Evolutionary conservation across 176 grass and related monocot genomes (phyloP), one percentile per base, ranked within the genome.

Genomic region (Stipa capillata): DNA sequence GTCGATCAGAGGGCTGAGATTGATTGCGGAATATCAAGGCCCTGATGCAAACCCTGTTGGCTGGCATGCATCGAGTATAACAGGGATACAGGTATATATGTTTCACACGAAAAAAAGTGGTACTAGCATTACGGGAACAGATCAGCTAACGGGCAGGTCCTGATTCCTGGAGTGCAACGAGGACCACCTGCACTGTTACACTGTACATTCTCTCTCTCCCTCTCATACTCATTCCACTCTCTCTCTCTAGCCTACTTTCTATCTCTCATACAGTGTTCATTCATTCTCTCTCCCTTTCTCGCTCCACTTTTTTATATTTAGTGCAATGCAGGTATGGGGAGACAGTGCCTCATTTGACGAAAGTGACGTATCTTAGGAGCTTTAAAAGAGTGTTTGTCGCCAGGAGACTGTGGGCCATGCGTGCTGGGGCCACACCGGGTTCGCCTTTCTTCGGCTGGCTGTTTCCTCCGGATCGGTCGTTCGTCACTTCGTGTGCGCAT

Each of bases 331-430:
- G 2, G 51, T 2, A 34, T 48, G 14, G n/a, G 73, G 39, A 79
- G 69, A 74, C 86, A 68, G 13, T 9, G 60, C 59, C 69, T 41
- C 81, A 80, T 88, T 88, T 69, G 86, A 17, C 75, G 86, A 88
- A 79, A 84, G 81, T 50, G 86, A 88, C 86, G 34, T 23, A 24
- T 79, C 81, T 66, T 83, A 33, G 55, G 36, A 34, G 73, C 39
- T 36, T 65, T 83, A 0, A 59, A 28, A 54, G 54, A 20, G 79
- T 35, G 37, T n/a, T 34, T 55, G 54, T 8, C 16, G 25, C 10
- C 16, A 4, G 5, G 11, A 3, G 15, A 18, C 23, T 11, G 1
- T 3, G 31, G 4, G 37, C 9, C n/a, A n/a, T n/a, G n/a, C n/a
- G n/a, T n/a, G n/a, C n/a, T n/a, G 33, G 72, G 72, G n/a, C n/a